Base-by-base conservation (phyloP, 805 yeast genomes). In the Kuraishia cidri region DNA sequence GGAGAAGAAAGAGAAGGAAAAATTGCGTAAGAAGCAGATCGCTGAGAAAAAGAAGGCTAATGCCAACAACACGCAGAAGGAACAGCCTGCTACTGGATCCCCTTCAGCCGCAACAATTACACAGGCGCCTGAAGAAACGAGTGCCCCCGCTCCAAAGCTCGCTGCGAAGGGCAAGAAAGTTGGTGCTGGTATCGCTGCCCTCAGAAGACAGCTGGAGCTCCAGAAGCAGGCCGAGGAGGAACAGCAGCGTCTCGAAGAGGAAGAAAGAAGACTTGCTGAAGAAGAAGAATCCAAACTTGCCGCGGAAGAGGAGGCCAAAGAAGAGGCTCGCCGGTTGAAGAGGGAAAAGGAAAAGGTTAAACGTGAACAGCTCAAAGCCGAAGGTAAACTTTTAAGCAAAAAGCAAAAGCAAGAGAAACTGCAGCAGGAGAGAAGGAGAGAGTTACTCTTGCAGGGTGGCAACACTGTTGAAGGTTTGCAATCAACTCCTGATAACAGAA, bases 331-430 rank as follows among this genome's bases (percentile, higher is more conserved):
- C 35, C 66, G 60, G 45, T 68, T 66, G 9, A 90, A 83, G 72
- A 85, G 78, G 49, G 98, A 92, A 59, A 83, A 75, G 54, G 97
- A 90, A 50, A 81, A 72, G 60, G 70, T 72, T 38, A 87, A 82
- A 67, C 80, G 74, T 44, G 98, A 92, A 49, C 90, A 85, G 62
- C 75, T 92, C 56, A 85, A 84, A 62, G 92, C 96, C 23, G 97
- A 90, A 61, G 99, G 99, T 51, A 92, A 92, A 54, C 76, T 79
- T 35, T 63, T 92, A 52, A 83, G 96, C 38, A 92, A 85, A 66
- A 90, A 88, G 54, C 98, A 92, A 68, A 86, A 83, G 61, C 95
- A 87, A 58, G 95, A 87, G 55, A 83, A 84, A 63, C 84, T 78
- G 34, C 58, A 78, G 26, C 73, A 79, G 48, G 97, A 90, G 52